Evolutionary conservation across 495 filamentous ascomycete genomes (phyloP).

Genomic region (Tuber calosporum): DNA sequence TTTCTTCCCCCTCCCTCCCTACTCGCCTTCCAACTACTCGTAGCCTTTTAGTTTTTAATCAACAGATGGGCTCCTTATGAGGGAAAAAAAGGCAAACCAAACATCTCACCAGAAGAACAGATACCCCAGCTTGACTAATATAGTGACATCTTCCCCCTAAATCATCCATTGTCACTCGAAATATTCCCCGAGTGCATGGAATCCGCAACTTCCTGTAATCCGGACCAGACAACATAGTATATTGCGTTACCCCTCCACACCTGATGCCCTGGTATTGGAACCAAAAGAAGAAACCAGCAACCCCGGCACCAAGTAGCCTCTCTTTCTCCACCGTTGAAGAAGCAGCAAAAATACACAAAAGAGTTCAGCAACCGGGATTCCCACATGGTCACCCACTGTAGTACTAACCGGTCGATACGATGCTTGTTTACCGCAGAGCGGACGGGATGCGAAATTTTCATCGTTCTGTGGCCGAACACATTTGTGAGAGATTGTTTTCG

Average conservation of each 20-base stretch:
- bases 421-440: constrained; percentile 2
- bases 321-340: neutral
- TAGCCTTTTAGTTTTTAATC: neutral
- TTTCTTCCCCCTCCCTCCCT: neutral
- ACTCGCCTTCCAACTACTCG: neutral
- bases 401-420: constrained; percentile 1
- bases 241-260: neutral
- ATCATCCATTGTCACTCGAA: neutral
- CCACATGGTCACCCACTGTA: constrained; percentile 1
- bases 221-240: neutral
- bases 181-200: neutral
- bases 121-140: neutral
- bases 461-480: constrained; percentile 5
- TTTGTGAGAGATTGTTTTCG: neutral
- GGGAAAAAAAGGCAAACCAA: neutral
- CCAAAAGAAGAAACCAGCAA: neutral
- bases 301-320: neutral
- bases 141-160: fast-evolving
- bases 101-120: neutral
- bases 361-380: constrained; percentile 2
- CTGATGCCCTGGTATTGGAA: neutral
- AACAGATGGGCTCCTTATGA: neutral
- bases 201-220: neutral
- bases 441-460: constrained; percentile 7
- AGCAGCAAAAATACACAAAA: neutral